These are phyloP conservation scores for Citrus medica DNA, from an alignment of 345 rosid genomes.

Conservation along the genomic window DNA sequence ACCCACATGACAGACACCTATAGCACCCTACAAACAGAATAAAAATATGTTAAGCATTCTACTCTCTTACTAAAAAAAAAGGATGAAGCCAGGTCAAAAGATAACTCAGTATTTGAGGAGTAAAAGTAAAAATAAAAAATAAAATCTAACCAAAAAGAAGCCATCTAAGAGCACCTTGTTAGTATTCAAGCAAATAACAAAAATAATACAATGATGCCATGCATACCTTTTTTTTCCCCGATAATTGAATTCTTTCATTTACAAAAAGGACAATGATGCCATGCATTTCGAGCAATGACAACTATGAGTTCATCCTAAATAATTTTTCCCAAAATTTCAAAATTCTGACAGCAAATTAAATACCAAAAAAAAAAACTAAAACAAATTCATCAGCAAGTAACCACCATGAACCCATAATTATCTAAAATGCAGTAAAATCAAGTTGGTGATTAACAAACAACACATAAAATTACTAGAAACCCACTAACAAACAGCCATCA, in stretches of 20 bases:
- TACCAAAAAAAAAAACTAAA: neutral
- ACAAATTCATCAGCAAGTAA: neutral
- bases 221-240: neutral
- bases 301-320: no score
- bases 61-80: neutral
- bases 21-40: neutral
- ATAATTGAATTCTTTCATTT: neutral
- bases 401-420: neutral
- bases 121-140: neutral
- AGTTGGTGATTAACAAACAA: neutral
- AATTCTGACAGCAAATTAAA: neutral
- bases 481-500: conserved; percentile 1
- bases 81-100: neutral
- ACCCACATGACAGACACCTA: no score
- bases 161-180: neutral
- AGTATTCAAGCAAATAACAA: neutral
- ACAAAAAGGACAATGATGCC: no score
- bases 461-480: neutral
- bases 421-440: neutral
- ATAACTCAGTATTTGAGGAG: neutral
- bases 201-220: neutral
- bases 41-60: neutral
- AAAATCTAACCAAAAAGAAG: neutral
- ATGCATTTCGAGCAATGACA: neutral
- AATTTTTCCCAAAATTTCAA: neutral